phyloP scores from a whole-genome alignment of 225 moss, liverwort and hornwort species.

The Polytrichum commune region DNA sequence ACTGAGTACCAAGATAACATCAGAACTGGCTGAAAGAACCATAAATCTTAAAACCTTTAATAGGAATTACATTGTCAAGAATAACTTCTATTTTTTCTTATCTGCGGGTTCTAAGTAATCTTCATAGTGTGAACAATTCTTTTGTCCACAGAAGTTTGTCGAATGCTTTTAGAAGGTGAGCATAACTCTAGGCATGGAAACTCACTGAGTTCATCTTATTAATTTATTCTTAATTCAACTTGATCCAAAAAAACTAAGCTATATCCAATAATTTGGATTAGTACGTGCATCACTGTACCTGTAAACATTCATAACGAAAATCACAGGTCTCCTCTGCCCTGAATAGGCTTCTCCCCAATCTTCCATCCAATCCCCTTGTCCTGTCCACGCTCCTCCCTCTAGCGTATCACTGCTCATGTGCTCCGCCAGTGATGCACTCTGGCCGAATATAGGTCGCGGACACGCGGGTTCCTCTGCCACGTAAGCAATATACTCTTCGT shows the following conservation, averaged over 20 bases:
- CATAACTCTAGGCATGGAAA: too few species aligned
- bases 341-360: slow-evolving; percentile 98
- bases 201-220: too few species aligned
- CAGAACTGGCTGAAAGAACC: not conserved
- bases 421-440: slow-evolving; percentile 44
- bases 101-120: too few species aligned
- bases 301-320: slow-evolving; percentile 74
- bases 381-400: slow-evolving; percentile 91
- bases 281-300: slow-evolving; percentile 25
- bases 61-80: too few species aligned
- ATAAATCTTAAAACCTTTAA: too few species aligned
- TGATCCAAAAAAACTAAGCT: too few species aligned
- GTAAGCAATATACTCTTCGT: slow-evolving; percentile 80
- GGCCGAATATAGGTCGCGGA: slow-evolving; percentile 75
- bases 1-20: slow-evolving; percentile 30
- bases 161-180: too few species aligned
- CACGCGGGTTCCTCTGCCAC: slow-evolving; percentile 84
- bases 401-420: slow-evolving; percentile 52
- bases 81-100: too few species aligned
- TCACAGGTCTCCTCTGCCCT: slow-evolving; percentile 80
- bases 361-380: slow-evolving; percentile 97
- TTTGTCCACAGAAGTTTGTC: too few species aligned
- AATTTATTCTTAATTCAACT: too few species aligned
- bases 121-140: too few species aligned
- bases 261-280: too few species aligned